Conservation (phyloP, 305 asterid species). For the Fraxinus dipetala region DNA sequence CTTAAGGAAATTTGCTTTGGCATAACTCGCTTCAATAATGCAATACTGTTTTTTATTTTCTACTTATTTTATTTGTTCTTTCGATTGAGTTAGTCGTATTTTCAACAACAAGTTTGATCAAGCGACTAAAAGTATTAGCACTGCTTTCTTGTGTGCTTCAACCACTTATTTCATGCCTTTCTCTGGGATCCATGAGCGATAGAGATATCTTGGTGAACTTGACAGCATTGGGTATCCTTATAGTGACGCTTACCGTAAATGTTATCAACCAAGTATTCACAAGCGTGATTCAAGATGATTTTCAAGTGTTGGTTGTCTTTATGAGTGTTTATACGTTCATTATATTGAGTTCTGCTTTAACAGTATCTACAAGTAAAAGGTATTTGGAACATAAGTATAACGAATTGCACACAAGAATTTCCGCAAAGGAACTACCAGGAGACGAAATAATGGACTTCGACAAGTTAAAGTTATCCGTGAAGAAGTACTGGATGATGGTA, state of each 20-base stretch:
- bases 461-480: neutral
- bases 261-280: constrained; percentile 9
- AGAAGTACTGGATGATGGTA: constrained; percentile 15
- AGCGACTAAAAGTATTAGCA: constrained; percentile 6
- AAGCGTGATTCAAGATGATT: neutral
- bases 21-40: too few species aligned
- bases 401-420: neutral
- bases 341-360: constrained; percentile 8
- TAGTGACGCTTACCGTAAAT: constrained; percentile 15
- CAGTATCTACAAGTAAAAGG: neutral
- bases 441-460: neutral
- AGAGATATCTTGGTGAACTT: neutral
- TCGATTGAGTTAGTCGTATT: too few species aligned
- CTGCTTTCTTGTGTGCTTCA: constrained; percentile 6
- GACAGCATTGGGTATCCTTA: constrained; percentile 18
- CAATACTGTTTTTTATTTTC: too few species aligned
- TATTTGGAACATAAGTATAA: constrained; percentile 8
- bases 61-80: too few species aligned
- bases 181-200: neutral
- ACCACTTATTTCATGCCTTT: constrained; percentile 20
- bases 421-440: neutral
- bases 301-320: neutral
- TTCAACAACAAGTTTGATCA: neutral
- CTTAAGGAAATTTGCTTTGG: too few species aligned
- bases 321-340: neutral